phyloP scores from a whole-genome alignment of 1,284 basidiomycete species.

The Heliocybe sulcata region DNA sequence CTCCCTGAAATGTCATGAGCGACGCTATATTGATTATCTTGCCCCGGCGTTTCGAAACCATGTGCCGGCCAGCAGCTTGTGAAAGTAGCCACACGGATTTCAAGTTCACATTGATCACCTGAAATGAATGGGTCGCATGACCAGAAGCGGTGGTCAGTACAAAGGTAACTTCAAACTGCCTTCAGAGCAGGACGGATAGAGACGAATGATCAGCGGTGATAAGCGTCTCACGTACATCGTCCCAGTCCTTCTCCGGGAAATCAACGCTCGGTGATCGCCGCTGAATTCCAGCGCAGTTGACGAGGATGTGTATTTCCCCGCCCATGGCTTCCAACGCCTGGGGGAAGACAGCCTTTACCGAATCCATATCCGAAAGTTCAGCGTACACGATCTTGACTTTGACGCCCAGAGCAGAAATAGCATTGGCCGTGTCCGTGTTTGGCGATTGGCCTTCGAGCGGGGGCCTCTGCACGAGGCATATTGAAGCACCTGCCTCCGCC shows the following conservation, averaged over 20 bases:
- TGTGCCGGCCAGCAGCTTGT: conserved; percentile 73
- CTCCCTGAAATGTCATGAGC: conserved; percentile 75
- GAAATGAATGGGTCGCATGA: background rate
- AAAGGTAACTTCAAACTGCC: background rate
- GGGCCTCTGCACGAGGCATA: conserved; percentile 73
- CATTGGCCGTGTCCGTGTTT: conserved; percentile 50
- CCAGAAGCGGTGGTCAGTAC: background rate
- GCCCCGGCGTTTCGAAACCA: conserved; percentile 67
- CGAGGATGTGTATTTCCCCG: conserved; percentile 74
- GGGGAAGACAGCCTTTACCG: conserved; percentile 62
- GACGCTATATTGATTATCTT: conserved; percentile 83
- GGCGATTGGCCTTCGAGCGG: conserved; percentile 25
- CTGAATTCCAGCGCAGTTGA: conserved; percentile 96
- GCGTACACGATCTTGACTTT: conserved; percentile 56
- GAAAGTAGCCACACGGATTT: conserved; percentile 74
- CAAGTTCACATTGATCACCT: conserved; percentile 77
- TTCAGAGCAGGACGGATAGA: background rate
- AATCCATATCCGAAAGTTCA: conserved; percentile 65
- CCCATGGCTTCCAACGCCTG: conserved; percentile 56
- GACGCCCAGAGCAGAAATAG: conserved; percentile 38
- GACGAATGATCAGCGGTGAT: conserved; percentile 6
- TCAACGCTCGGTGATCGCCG: conserved; percentile 75
- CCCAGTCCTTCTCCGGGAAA: conserved; percentile 86
- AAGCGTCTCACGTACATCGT: conserved; percentile 56
- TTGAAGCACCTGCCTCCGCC: conserved; percentile 73